Percentiles rank a stretch among this genome's conserved stretches.
Conservation (phyloP, 352 stramenopile genomes). For the Bremia lactucae region DNA sequence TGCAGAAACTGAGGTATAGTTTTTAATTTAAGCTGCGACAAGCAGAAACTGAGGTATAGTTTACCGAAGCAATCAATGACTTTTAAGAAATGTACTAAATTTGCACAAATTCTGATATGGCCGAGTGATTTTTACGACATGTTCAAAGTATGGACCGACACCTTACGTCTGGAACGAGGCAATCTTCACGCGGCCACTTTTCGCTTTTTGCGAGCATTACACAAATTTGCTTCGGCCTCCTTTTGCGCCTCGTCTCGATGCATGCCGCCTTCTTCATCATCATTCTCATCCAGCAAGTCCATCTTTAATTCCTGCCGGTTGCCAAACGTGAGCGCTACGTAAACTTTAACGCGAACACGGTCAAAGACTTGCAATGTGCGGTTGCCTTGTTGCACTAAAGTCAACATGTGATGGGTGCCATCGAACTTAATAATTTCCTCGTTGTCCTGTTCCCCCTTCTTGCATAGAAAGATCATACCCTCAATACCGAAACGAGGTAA, state of each 20-base stretch:
- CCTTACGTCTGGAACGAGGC: no score
- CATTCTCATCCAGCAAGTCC: conserved; percentile 44
- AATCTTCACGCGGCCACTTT: conserved; percentile 21
- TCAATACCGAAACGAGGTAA: conserved; percentile 98
- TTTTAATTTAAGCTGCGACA: no score
- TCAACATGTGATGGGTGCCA: conserved; percentile 42
- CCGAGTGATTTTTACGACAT: no score
- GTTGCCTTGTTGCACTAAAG: conserved; percentile 36
- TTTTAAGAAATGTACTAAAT: no score
- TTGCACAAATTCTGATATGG: no score
- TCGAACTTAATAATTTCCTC: conserved; percentile 50
- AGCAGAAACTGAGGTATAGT: no score
- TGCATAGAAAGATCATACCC: conserved; percentile 87
- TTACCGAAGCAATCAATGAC: no score
- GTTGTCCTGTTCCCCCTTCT: conserved; percentile 56
- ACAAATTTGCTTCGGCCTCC: conserved; percentile 19
- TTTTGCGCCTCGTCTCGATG: conserved; percentile 14
- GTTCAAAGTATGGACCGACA: no score
- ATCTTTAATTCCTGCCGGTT: conserved; percentile 82
- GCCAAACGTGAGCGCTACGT: conserved; percentile 61
- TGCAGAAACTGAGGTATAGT: no score
- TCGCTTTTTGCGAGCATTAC: conserved; percentile 22
- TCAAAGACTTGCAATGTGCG: conserved; percentile 73
- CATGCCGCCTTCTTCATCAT: conserved; percentile 18
- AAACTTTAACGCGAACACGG: conserved; percentile 68